A percentile compares a stretch with the other conserved stretches of the same genome.
Conservation (phyloP, 441 rosid genomes). For the Erodium trifolium region DNA sequence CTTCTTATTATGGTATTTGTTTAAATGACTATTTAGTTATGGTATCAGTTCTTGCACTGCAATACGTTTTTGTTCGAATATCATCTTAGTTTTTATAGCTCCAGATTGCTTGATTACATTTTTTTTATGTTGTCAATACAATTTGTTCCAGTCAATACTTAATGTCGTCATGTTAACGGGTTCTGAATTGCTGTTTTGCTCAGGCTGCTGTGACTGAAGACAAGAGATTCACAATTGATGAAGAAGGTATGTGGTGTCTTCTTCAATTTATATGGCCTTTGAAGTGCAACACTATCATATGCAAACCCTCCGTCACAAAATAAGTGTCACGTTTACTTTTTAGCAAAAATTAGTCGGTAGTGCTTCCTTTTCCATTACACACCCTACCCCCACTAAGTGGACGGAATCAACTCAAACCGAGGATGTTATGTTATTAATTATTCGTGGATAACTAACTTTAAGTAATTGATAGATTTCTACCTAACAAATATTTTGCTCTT, state of each 20-base stretch:
- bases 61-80: neutral
- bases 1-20: neutral
- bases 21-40: neutral
- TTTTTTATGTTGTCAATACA: neutral
- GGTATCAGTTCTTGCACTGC: neutral
- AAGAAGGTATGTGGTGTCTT: constrained; percentile 36
- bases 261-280: constrained; percentile 5
- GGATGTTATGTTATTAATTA: neutral
- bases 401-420: neutral
- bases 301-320: neutral
- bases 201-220: constrained; percentile 72
- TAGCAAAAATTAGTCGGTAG: neutral
- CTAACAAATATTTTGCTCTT: constrained; percentile 16
- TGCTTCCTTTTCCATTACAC: neutral
- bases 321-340: neutral
- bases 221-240: constrained; percentile 28
- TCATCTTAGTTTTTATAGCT: neutral
- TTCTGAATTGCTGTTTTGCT: neutral
- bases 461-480: neutral
- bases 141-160: neutral
- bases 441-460: neutral
- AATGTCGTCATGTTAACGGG: neutral
- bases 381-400: neutral
- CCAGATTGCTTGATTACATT: neutral
- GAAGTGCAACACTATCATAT: neutral